Conservation (phyloP, 2,329 filamentous ascomycete species). For the Colletotrichum sp. region DNA sequence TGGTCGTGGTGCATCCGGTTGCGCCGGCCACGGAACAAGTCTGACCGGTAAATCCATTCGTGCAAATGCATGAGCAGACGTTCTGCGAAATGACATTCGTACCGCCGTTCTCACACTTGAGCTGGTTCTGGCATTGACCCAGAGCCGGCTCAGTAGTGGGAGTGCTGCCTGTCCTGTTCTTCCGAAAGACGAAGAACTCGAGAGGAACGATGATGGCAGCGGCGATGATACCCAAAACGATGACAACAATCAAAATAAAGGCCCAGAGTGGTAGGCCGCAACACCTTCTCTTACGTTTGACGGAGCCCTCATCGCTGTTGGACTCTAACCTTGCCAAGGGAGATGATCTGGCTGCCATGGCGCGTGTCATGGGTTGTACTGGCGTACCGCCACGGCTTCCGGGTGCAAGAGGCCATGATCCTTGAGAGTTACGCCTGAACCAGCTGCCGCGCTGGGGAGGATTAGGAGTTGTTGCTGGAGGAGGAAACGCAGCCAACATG, state of each 20-base stretch:
- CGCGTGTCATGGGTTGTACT: slow-evolving; percentile 5
- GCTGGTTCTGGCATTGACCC: slow-evolving; percentile 61
- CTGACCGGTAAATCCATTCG: slow-evolving; percentile 78
- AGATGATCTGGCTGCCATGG: slow-evolving; percentile 10
- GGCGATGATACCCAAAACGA: slow-evolving; percentile 74
- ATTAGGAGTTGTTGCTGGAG: slow-evolving; percentile 54
- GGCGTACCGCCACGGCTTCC: slow-evolving; percentile 15
- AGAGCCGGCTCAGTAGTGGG: slow-evolving; percentile 36
- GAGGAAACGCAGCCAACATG: slow-evolving; percentile 70
- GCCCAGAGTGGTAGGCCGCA: slow-evolving; percentile 86
- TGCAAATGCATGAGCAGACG: slow-evolving; percentile 85
- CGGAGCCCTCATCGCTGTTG: slow-evolving; percentile 27
- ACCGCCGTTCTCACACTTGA: slow-evolving; percentile 81
- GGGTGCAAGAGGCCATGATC: slow-evolving; percentile 55
- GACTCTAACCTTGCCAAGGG: slow-evolving; percentile 15
- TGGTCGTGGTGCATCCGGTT: slow-evolving; percentile 59
- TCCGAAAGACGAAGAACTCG: slow-evolving; percentile 66
- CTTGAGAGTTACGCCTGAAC: slow-evolving; percentile 33
- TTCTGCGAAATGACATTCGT: slow-evolving; percentile 72
- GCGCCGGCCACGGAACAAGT: slow-evolving; percentile 54
- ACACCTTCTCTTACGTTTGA: slow-evolving; percentile 63
- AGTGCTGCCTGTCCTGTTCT: slow-evolving; percentile 36
- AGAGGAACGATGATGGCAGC: slow-evolving; percentile 84
- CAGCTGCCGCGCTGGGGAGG: slow-evolving; percentile 52
- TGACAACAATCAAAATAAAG: slow-evolving; percentile 69